These are phyloP conservation scores for Primulina huaijiensis DNA, from an alignment of 257 asterid species.

Conservation along the genomic window DNA sequence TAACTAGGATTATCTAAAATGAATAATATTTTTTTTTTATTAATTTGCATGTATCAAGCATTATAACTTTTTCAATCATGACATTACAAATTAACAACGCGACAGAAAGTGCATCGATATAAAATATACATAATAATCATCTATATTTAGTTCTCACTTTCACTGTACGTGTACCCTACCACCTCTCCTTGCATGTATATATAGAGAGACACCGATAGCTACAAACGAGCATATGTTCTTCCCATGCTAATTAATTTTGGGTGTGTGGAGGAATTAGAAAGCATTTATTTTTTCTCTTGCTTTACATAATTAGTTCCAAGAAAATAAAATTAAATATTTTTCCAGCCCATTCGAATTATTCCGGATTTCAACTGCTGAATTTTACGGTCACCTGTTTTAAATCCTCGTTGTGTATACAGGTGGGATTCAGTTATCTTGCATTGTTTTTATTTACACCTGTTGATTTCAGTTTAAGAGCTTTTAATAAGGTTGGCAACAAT, in stretches of 20 bases:
- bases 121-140: neutral
- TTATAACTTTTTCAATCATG: too few species aligned
- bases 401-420: slow-evolving; percentile 29
- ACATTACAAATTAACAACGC: too few species aligned
- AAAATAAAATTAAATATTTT: neutral
- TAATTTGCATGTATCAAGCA: neutral
- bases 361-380: slow-evolving; percentile 13
- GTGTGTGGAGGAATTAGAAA: neutral
- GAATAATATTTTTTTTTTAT: too few species aligned
- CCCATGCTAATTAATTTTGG: neutral
- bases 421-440: slow-evolving; percentile 33
- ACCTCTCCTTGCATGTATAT: neutral
- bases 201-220: neutral
- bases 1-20: too few species aligned
- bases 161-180: neutral
- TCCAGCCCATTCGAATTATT: slow-evolving; percentile 29
- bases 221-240: neutral
- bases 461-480: slow-evolving; percentile 35
- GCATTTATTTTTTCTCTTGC: slow-evolving; percentile 4
- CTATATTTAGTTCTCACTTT: neutral
- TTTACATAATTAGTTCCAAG: neutral
- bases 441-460: slow-evolving; percentile 39
- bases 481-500: slow-evolving; percentile 46
- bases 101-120: neutral
- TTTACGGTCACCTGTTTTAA: slow-evolving; percentile 36